A percentile compares a stretch with the other conserved stretches of the same genome.
Conservation (phyloP, 352 stramenopile genomes). For the Pythium dissimile region DNA sequence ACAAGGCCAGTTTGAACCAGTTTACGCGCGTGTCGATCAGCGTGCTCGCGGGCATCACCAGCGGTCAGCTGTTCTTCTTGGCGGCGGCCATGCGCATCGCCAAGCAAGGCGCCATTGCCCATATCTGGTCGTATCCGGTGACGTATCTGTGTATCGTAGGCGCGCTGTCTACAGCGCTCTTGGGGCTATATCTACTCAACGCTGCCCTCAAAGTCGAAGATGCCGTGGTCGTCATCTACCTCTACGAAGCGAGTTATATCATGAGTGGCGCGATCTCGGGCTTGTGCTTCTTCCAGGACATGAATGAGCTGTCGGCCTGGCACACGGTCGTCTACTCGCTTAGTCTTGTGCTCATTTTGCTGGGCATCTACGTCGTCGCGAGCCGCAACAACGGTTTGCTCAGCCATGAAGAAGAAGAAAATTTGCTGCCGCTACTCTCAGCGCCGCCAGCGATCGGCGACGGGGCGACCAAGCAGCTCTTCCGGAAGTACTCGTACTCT, state of each 20-base stretch:
- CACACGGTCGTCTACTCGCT: conserved; percentile 75
- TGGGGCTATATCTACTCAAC: conserved; percentile 72
- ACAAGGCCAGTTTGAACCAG: conserved; percentile 22
- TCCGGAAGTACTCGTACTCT: conserved; percentile 50
- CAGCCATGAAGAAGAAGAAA: conserved; percentile 47
- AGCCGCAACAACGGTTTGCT: conserved; percentile 35
- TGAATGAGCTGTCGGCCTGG: conserved; percentile 57
- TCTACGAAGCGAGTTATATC: conserved; percentile 84
- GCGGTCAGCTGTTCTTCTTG: conserved; percentile 78
- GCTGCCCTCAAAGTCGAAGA: conserved; percentile 79
- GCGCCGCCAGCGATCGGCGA: conserved; percentile 38
- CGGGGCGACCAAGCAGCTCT: conserved; percentile 44
- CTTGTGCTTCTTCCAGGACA: conserved; percentile 79
- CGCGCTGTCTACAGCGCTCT: conserved; percentile 56
- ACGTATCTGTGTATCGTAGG: conserved; percentile 67
- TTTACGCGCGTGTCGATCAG: conserved; percentile 53
- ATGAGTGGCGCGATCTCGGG: conserved; percentile 68
- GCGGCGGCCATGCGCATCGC: conserved; percentile 59
- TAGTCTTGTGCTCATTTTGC: conserved; percentile 62
- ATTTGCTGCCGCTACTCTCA: conserved; percentile 47
- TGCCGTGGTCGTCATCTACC: conserved; percentile 76
- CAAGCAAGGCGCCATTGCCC: conserved; percentile 44
- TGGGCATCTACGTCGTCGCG: conserved; percentile 72
- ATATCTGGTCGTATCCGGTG: conserved; percentile 52
- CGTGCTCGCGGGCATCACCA: conserved; percentile 65